Percentiles rank a stretch among this genome's conserved stretches.
Conservation (phyloP, 164 flowering plant species). For the Macadamia integrifolia region DNA sequence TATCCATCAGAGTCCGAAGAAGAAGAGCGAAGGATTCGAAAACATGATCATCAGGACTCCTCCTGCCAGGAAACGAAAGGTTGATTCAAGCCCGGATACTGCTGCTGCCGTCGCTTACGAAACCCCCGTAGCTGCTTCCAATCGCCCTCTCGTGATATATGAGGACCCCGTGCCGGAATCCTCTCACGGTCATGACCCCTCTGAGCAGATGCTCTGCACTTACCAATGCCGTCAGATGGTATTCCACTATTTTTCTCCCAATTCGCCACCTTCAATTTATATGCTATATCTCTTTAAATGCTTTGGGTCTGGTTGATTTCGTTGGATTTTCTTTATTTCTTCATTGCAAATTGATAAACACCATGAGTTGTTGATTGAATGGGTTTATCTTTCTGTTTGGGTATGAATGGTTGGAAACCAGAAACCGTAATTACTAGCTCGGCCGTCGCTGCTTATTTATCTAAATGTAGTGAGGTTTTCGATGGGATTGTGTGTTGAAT, state of each 20-base stretch:
- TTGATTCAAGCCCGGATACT: constrained; percentile 19
- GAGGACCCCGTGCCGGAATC: constrained; percentile 44
- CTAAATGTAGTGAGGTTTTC: no score
- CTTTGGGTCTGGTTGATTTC: neutral
- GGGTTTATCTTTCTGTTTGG: no score
- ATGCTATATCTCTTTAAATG: neutral
- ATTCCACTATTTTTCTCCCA: constrained; percentile 31
- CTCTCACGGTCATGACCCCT: constrained; percentile 21
- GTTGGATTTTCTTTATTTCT: neutral
- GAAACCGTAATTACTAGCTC: no score
- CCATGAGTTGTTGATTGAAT: no score
- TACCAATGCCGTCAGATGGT: constrained; percentile 95
- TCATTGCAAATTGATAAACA: no score
- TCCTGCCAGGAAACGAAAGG: constrained; percentile 42
- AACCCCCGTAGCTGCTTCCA: constrained; percentile 21
- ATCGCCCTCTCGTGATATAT: constrained; percentile 39
- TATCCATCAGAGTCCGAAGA: neutral
- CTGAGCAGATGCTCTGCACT: constrained; percentile 71
- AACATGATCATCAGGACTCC: constrained; percentile 77
- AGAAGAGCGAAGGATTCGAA: neutral
- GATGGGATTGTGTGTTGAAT: no score
- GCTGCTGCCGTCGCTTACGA: constrained; percentile 8
- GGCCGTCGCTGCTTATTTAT: no score
- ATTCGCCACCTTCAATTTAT: neutral
- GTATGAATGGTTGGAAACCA: no score